Evolutionary conservation across 2,329 filamentous ascomycete species (phyloP), one percentile per base, ranked within the genome.

Genomic region (Neonectria coccinea): DNA sequence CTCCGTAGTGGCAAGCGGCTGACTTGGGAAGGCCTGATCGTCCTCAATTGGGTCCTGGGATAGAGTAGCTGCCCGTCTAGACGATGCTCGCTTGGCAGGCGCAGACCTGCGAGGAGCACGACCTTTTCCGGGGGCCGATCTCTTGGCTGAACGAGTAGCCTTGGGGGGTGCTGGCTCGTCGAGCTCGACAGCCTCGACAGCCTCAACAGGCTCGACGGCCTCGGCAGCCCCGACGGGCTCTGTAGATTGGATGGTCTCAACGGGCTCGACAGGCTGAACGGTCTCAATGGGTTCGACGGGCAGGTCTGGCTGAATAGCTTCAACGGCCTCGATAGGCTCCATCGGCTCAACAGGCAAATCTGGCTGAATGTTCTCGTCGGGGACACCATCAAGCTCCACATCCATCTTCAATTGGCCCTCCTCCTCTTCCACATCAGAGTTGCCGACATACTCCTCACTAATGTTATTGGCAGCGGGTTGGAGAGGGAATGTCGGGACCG

Each of bases 11-110:
- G 65, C 65, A 3, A 44, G 44, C 36, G 56, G 54, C 39, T 63
- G 67, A 18, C 62, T 48, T 16, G 61, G 42, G 11, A 56, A 51
- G 7, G 56, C 67, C 6, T 69, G 69, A 5, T 64, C 67, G 16
- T 78, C 77, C 63, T 76, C 73, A 39, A 77, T 78, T 10, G 76
- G 74, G 53, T 79, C 76, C 62, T 76, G 73, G 10, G 70, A 72
- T 27, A 67, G 65, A 5, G 47, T 27, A 11, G 72, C 65, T 54
- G 70, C 62, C 45, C 74, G 71, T 22, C 69, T 71, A n/a, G 70
- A 42, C 50, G 47, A 51, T 20, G 69, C 67, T 56, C 70, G 70
- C 56, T 69, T 75, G 12, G 63, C 45, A 48, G 44, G 12, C 44
- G 71, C 67, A 20, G 69, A 67, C 52, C 73, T 73, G 25, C 68